Percentiles rank a stretch among this genome's conserved stretches.
These are phyloP conservation scores for Lachnellula willkommii DNA, from an alignment of 2,329 filamentous ascomycete genomes.

Conservation along the genomic window DNA sequence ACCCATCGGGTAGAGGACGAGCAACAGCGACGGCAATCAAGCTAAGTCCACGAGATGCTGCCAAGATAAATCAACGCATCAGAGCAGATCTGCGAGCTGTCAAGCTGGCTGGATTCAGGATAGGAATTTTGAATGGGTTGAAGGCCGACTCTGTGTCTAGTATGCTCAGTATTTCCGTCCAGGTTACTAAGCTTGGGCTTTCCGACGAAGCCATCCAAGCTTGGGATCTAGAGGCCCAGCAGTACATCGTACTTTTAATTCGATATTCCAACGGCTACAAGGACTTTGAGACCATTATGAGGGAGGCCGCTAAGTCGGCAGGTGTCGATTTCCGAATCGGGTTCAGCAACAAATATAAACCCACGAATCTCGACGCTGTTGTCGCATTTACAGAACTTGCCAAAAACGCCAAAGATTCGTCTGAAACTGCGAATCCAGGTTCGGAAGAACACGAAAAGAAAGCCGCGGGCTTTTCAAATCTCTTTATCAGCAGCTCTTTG, in stretches of 20 bases:
- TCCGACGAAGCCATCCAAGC: slow-evolving; percentile 70
- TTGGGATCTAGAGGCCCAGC: slow-evolving; percentile 62
- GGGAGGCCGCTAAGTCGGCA: slow-evolving; percentile 33
- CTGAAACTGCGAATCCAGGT: slow-evolving; percentile 10
- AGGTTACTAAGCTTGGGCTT: slow-evolving; percentile 64
- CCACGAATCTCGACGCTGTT: slow-evolving; percentile 43
- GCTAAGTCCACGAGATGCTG: slow-evolving; percentile 12
- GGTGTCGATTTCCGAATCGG: slow-evolving; percentile 62
- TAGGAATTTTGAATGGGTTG: slow-evolving; percentile 56
- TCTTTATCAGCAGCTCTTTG: slow-evolving; percentile 69
- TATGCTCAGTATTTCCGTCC: slow-evolving; percentile 62
- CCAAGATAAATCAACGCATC: slow-evolving; percentile 36
- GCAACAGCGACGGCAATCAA: slow-evolving; percentile 2
- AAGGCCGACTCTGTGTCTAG: slow-evolving; percentile 36
- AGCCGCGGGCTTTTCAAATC: slow-evolving; percentile 41
- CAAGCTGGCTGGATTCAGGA: slow-evolving; percentile 62
- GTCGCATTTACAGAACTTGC: slow-evolving; percentile 32
- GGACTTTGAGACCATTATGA: slow-evolving; percentile 48
- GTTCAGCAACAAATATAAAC: slow-evolving; percentile 68
- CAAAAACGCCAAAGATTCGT: slow-evolving; percentile 11
- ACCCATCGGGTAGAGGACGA: slow-evolving; percentile 9
- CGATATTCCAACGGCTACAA: slow-evolving; percentile 59
- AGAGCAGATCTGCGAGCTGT: slow-evolving; percentile 55
- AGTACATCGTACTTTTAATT: slow-evolving; percentile 71
- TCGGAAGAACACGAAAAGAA: slow-evolving; percentile 25